Conservation (phyloP, 140 eudicot species). For the Ambrosia hybrid region DNA sequence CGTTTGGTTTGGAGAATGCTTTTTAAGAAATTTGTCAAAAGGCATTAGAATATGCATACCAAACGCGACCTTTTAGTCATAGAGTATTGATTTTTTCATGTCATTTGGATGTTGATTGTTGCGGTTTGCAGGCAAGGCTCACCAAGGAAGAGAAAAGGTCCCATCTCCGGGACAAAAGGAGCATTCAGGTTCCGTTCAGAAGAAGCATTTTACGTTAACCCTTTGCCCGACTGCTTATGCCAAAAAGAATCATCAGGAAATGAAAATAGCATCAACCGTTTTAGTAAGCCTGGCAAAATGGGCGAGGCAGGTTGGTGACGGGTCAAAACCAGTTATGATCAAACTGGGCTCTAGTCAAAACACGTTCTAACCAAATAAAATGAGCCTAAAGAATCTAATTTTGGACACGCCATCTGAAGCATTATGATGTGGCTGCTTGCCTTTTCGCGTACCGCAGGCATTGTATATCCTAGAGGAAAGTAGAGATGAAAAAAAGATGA, state of each 20-base stretch:
- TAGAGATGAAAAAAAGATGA: not conserved
- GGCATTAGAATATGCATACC: no score
- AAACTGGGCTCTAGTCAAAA: no score
- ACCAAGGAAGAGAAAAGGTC: constrained; percentile 92
- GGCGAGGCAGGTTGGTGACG: no score
- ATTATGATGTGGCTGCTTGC: not conserved
- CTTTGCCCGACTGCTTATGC: constrained; percentile 92
- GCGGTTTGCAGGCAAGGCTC: constrained; percentile 82
- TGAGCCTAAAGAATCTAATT: no score
- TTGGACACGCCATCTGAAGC: no score
- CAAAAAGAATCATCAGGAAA: constrained; percentile 35
- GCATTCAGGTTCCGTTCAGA: constrained; percentile 88
- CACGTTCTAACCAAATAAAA: no score
- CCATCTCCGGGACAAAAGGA: constrained; percentile 89
- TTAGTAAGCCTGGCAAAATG: no score
- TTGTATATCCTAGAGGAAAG: not conserved
- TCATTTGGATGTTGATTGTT: not conserved
- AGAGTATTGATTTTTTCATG: not conserved
- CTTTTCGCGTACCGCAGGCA: not conserved
- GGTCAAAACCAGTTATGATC: no score
- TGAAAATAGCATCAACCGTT: constrained; percentile 29
- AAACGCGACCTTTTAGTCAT: no score
- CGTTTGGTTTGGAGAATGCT: no score
- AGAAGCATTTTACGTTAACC: constrained; percentile 92
- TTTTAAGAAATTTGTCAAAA: no score